phyloP scores from a whole-genome alignment of 768 basidiomycete genomes.

The Auricularia sp. region DNA sequence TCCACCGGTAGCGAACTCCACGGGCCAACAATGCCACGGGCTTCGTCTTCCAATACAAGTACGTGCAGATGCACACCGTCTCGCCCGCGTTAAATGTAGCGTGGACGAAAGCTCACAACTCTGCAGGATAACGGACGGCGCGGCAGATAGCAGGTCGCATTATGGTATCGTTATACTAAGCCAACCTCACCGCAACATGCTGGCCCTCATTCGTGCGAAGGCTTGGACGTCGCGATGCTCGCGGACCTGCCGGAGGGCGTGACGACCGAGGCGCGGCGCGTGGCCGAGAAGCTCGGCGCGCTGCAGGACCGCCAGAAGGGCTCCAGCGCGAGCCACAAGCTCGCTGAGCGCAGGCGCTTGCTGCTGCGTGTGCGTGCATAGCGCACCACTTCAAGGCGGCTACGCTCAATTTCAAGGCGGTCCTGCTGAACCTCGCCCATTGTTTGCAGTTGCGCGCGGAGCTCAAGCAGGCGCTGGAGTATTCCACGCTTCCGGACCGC shows the following conservation, averaged over 20 bases:
- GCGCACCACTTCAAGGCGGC: too few species aligned
- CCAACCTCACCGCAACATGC: neutral
- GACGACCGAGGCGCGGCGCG: slow-evolving; percentile 48
- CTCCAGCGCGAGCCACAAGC: slow-evolving; percentile 50
- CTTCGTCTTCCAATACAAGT: slow-evolving; percentile 75
- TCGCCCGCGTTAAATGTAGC: too few species aligned
- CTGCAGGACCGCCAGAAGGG: slow-evolving; percentile 48
- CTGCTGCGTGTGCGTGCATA: slow-evolving; percentile 46
- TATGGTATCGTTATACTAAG: slow-evolving; percentile 42
- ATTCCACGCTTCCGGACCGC: slow-evolving; percentile 64
- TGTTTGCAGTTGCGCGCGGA: slow-evolving; percentile 57
- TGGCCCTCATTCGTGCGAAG: slow-evolving; percentile 31
- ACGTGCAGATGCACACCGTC: neutral
- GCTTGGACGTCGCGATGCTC: slow-evolving; percentile 78
- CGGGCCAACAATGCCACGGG: slow-evolving; percentile 50
- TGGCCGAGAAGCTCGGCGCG: slow-evolving; percentile 49
- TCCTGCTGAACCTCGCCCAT: neutral
- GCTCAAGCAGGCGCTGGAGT: slow-evolving; percentile 59
- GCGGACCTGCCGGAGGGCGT: slow-evolving; percentile 77
- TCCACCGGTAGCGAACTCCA: slow-evolving; percentile 36
- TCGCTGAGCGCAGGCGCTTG: slow-evolving; percentile 54
- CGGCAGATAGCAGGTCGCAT: slow-evolving; percentile 49
- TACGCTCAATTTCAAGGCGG: neutral
- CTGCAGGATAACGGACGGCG: slow-evolving; percentile 63
- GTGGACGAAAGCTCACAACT: too few species aligned